Evolutionary conservation across 108 stramenopile genomes (phyloP), one percentile per base, ranked within the genome.

Genomic region (Nannochloropsis granulata): DNA sequence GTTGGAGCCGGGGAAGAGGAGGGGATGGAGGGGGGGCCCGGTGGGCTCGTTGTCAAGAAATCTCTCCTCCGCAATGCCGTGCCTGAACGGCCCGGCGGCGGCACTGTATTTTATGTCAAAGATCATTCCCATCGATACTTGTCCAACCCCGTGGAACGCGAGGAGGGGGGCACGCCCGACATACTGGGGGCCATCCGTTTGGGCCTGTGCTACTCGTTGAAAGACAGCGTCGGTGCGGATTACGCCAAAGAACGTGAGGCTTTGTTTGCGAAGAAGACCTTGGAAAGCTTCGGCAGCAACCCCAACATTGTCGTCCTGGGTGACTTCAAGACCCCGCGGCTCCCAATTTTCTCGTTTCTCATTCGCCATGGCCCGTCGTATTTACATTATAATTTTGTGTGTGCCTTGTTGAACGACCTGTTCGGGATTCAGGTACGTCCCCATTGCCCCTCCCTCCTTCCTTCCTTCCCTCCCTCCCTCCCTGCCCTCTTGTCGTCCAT

Each of bases 161-260:
- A 97, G 86, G 98, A 99, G 91, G 98, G 96, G 0, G 98, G 98
- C 13, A 96, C 97, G n/a, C 97, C 97, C 1, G 93, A 97, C 87
- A 93, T 98, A 8, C 86, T 95, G 43, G 96, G 96, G 12, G 93
- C 95, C 84, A 91, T 95, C 81, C 88, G 97, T 12, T 90, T 94
- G 25, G 98, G 97, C 24, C 88, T 98, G 43, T 92, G 92, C 21
- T 90, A 96, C 83, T 85, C 93, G 82, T 89, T 95, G 56, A 94
- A 95, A 83, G 85, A 92, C 78, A 81, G 89, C 44, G 45, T 84
- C 46, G 79, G 83, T 3, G 0, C 45, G 12, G 45, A 16, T 5
- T 71, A 71, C 10, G 34, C 26, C 44, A 23, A 87, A 45, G 80
- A 25, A 43, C 19, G 85, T n/a, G 90, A 90, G 44, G 87, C 84